Percentiles rank a stretch among this genome's conserved stretches.
Conservation (phyloP, 441 rosid species). For the Pelargonium australe region DNA sequence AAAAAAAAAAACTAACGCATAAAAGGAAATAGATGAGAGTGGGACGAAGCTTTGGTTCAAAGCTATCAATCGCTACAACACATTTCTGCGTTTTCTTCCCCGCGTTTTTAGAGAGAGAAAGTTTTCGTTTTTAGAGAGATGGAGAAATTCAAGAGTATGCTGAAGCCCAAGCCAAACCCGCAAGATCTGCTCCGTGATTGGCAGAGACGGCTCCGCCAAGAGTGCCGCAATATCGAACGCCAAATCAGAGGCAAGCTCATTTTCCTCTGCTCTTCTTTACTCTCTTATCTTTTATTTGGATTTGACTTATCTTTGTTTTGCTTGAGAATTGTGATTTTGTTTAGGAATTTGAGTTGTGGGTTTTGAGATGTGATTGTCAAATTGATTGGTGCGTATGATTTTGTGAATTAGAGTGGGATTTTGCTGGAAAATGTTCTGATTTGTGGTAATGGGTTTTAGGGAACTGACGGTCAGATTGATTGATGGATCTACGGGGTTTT, state of each 20-base stretch:
- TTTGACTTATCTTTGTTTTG: background rate
- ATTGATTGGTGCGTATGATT: background rate
- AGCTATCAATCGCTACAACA: background rate
- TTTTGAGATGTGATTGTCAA: too few relatives aligned
- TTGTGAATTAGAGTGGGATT: background rate
- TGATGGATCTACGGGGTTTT: background rate
- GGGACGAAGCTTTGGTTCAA: background rate
- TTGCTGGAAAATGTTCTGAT: background rate
- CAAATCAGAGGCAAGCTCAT: constrained; percentile 60
- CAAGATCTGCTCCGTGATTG: constrained; percentile 38
- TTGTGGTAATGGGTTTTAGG: background rate
- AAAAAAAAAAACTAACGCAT: too few relatives aligned
- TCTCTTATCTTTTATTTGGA: background rate
- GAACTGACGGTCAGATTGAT: background rate
- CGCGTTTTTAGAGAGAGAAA: background rate
- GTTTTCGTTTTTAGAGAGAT: background rate
- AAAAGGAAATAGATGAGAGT: too few relatives aligned
- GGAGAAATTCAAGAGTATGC: constrained; percentile 30
- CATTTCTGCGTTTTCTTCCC: background rate
- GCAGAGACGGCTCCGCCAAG: constrained; percentile 44
- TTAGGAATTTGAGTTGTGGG: too few relatives aligned
- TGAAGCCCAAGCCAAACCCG: constrained; percentile 37
- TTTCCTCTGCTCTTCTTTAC: background rate
- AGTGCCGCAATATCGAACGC: constrained; percentile 40
- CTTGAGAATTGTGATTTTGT: background rate